These are phyloP conservation scores for Cajanus cajan DNA, from an alignment of 306 rosid species.

Conservation along the genomic window DNA sequence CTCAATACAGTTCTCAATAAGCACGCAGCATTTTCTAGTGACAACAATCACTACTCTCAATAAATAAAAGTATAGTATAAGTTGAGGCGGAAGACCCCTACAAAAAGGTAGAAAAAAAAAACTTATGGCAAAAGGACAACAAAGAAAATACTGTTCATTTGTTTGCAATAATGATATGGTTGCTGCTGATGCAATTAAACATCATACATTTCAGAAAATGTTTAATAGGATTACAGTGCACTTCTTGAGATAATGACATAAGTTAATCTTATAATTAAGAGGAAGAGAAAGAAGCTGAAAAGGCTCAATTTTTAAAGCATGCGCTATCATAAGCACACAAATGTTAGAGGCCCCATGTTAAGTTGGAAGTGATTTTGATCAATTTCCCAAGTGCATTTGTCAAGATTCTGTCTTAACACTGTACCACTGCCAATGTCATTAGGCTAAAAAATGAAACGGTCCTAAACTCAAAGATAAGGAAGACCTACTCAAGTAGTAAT, in stretches of 20 bases:
- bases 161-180: slow-evolving; percentile 19
- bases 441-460: neutral
- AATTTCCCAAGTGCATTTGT: neutral
- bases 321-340: neutral
- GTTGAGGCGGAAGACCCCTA: slow-evolving; percentile 4
- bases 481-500: neutral
- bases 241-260: neutral
- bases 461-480: neutral
- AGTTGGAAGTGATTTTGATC: neutral
- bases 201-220: neutral
- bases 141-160: neutral
- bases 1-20: neutral
- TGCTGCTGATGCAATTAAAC: neutral
- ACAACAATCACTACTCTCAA: neutral
- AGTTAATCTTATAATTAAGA: neutral
- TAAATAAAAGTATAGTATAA: neutral
- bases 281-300: neutral
- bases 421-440: neutral
- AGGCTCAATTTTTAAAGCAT: neutral
- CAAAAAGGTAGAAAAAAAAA: neutral
- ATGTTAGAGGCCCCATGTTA: neutral
- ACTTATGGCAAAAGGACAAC: neutral
- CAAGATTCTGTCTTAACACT: neutral
- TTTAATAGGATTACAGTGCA: neutral
- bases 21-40: neutral